phyloP scores from a whole-genome alignment of 345 rosid species.

The Linum usitatissimum region DNA sequence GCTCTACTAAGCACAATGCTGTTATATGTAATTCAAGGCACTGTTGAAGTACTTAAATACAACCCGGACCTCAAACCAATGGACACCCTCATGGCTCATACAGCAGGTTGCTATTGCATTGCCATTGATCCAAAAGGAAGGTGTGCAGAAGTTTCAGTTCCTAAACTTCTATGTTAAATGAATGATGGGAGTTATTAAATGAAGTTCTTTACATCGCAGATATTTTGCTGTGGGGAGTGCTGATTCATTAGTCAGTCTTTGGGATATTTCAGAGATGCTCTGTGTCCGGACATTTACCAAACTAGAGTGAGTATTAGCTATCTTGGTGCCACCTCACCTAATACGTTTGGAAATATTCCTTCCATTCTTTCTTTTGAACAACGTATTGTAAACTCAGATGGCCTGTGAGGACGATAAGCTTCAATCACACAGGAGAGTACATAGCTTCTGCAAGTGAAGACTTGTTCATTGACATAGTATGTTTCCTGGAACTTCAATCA shows the following conservation, averaged over 20 bases:
- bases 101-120: constrained; percentile 97
- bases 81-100: constrained; percentile 83
- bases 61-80: constrained; percentile 73
- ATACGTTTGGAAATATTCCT: background rate
- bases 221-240: constrained; percentile 99
- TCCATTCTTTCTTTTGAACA: background rate
- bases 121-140: constrained; percentile 94
- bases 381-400: constrained; percentile 39
- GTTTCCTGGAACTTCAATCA: constrained; percentile 13
- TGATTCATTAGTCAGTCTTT: constrained; percentile 94
- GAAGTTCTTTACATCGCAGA: constrained; percentile 24
- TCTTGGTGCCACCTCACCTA: background rate
- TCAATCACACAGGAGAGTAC: constrained; percentile 68
- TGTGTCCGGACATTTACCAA: constrained; percentile 79
- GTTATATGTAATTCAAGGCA: constrained; percentile 45
- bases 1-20: background rate
- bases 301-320: constrained; percentile 60
- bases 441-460: constrained; percentile 97
- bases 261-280: constrained; percentile 93
- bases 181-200: background rate
- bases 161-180: background rate
- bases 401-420: constrained; percentile 93
- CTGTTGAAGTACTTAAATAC: constrained; percentile 79
- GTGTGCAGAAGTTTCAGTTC: constrained; percentile 24
- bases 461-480: constrained; percentile 78